Evolutionary conservation across 116 monocot species (phyloP), one percentile per base, ranked within the genome.

Genomic region (Zostera marina): DNA sequence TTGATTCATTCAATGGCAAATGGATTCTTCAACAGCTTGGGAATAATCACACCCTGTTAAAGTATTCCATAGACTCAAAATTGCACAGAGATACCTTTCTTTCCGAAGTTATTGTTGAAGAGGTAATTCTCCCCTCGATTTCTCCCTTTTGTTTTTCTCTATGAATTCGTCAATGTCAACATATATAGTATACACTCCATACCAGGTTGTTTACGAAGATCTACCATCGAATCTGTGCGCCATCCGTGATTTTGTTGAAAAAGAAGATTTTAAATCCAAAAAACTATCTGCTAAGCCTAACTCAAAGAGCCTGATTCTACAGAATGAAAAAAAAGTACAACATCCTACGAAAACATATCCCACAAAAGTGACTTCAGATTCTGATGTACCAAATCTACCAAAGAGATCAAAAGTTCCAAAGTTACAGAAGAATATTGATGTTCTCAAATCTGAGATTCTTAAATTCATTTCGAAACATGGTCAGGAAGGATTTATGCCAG

Each of bases 141-240:
- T 21, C 39, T 58, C 6, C 16, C 1, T 20, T 58, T 58, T 58
- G 5, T n/a, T 38, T 49, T 49, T 19, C 45, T 17, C 6, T 49
- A 4, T 42, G 3, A 7, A 16, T 58, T 58, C 17, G 42, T 58
- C 11, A 19, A 42, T 42, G 22, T 14, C 14, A n/a, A 38, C 39
- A 38, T 13, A 2, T 59, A 59, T 12, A 7, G n/a, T n/a, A n/a
- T n/a, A n/a, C n/a, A n/a, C n/a, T n/a, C n/a, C n/a, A 60, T 42
- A 22, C 12, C 74, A 96, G 96, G 96, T 89, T 44, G 77, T 96
- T 41, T 96, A 96, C 52, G 89, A 96, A 80, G 96, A 89, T 73
- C 75, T 96, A 16, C 96, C 96, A 73, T 89, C 96, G 64, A 96
- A 96, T 48, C 70, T 96, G 38, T 89, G 96, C 64, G 79, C 96